Conservation (phyloP, 164 flowering plant species). For the Aristolochia fimbriata region DNA sequence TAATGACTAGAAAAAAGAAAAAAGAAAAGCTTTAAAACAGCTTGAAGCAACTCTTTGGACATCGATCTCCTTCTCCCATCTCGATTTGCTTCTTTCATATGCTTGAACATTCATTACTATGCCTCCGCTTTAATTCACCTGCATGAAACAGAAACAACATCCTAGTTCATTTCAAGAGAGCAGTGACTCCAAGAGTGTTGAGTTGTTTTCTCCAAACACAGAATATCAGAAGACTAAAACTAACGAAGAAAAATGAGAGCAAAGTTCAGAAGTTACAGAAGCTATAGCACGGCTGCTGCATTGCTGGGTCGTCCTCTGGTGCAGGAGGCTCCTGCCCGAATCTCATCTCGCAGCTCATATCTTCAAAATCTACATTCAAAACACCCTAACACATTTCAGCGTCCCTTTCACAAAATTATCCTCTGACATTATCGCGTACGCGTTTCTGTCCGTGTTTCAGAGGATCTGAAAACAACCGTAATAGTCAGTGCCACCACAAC, state of each 20-base stretch:
- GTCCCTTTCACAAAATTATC: neutral
- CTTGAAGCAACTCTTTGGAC: too few species aligned
- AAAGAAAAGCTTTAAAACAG: too few species aligned
- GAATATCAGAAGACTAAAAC: too few species aligned
- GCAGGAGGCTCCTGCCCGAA: constrained; percentile 79
- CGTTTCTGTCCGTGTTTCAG: neutral
- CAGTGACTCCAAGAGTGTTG: neutral
- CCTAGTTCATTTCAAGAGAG: neutral
- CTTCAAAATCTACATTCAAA: constrained; percentile 75
- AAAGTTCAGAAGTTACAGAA: constrained; percentile 35
- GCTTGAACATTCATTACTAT: constrained; percentile 30
- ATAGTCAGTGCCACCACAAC: neutral
- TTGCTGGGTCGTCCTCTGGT: constrained; percentile 56
- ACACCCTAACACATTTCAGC: neutral
- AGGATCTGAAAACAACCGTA: neutral
- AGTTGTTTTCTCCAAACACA: neutral
- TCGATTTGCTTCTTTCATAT: too few species aligned
- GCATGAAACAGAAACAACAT: constrained; percentile 13
- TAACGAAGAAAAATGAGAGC: neutral
- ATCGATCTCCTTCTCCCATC: too few species aligned
- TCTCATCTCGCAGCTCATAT: constrained; percentile 93
- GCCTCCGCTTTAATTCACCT: constrained; percentile 51
- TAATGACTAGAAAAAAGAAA: too few species aligned
- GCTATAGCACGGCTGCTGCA: constrained; percentile 78
- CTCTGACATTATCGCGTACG: neutral